Conservation (phyloP, 2,329 filamentous ascomycete species). For the Alternaria conjuncta region DNA sequence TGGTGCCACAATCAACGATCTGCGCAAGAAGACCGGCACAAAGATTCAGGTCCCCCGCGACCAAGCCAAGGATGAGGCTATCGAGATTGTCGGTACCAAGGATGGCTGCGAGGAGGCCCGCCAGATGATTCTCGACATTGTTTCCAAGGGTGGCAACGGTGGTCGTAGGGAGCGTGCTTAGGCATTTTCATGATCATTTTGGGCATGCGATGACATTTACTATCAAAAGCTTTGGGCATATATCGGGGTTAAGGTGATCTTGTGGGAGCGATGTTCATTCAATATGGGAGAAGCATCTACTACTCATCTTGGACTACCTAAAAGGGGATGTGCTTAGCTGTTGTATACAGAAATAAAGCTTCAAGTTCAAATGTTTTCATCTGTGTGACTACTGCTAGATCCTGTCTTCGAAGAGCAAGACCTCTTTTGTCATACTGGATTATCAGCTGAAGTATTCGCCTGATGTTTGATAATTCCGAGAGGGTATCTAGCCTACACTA, state of each 20-base stretch:
- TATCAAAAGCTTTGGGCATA: background rate
- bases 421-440: too few species aligned
- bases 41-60: conserved; percentile 92
- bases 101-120: conserved; percentile 86
- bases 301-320: background rate
- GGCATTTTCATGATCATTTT: background rate
- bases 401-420: too few species aligned
- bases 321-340: background rate
- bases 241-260: background rate
- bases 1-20: conserved; percentile 89
- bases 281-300: background rate
- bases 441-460: background rate
- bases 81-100: conserved; percentile 82
- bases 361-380: background rate
- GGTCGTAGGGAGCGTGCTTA: conserved; percentile 27
- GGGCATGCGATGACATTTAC: background rate
- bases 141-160: conserved; percentile 52
- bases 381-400: background rate
- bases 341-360: background rate
- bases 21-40: conserved; percentile 90
- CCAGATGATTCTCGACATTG: conserved; percentile 85
- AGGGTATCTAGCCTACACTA: background rate
- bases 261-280: background rate
- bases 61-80: conserved; percentile 77
- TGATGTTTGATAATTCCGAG: background rate